These are phyloP conservation scores for Tylopilus felleus DNA, from an alignment of 768 basidiomycete species.

Conservation along the genomic window DNA sequence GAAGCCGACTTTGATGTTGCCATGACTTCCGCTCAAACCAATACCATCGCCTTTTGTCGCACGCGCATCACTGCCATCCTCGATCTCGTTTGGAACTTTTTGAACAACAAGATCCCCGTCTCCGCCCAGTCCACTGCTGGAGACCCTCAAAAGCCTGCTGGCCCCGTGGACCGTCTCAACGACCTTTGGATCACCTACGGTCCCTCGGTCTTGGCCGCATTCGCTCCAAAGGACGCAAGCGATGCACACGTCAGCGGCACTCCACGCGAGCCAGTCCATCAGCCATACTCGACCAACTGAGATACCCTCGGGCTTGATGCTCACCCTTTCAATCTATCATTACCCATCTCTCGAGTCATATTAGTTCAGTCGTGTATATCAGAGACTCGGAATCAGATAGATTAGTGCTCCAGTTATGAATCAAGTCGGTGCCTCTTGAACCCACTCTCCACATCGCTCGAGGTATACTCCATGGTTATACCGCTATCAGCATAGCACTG, in stretches of 20 bases:
- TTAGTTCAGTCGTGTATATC: conserved; percentile 8
- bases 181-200: conserved; percentile 42
- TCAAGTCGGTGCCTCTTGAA: conserved; percentile 63
- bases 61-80: conserved; percentile 46
- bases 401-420: conserved; percentile 15
- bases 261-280: neutral
- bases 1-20: conserved; percentile 59
- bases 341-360: neutral
- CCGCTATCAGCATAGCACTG: conserved; percentile 80
- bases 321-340: neutral
- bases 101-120: conserved; percentile 41
- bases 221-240: conserved; percentile 14
- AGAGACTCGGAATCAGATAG: conserved; percentile 2
- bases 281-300: conserved; percentile 15
- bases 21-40: conserved; percentile 52
- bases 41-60: conserved; percentile 53
- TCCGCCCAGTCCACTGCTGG: conserved; percentile 24
- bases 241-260: conserved; percentile 9
- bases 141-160: conserved; percentile 17
- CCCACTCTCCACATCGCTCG: conserved; percentile 69
- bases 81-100: conserved; percentile 42
- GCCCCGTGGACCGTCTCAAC: conserved; percentile 32
- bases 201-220: conserved; percentile 36
- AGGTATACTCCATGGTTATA: conserved; percentile 68
- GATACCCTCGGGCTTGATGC: neutral